Conservation (phyloP, 129 eudicot species). For the Kitagawia praeruptora region DNA sequence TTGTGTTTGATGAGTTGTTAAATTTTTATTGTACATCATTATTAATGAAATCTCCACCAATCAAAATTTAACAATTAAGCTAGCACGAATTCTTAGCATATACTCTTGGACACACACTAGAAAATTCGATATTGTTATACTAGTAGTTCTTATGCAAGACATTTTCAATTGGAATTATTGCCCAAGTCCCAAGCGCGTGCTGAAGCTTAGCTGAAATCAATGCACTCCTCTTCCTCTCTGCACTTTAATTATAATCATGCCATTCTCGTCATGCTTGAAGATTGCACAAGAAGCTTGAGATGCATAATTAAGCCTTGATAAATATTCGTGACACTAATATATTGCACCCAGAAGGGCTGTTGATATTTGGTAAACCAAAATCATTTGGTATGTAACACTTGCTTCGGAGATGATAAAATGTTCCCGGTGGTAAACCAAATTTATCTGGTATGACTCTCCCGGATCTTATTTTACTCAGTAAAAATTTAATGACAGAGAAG, state of each 20-base stretch:
- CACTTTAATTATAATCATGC: slow-evolving; percentile 5
- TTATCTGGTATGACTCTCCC: too few relatives aligned
- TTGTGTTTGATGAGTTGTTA: too few relatives aligned
- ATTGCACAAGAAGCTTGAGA: slow-evolving; percentile 6
- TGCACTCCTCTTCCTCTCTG: background rate
- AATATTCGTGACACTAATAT: background rate
- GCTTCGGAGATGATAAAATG: background rate
- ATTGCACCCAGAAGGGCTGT: background rate
- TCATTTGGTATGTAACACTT: too few relatives aligned
- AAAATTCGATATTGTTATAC: too few relatives aligned
- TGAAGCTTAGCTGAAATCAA: slow-evolving; percentile 9
- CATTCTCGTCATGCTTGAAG: background rate
- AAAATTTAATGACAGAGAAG: too few relatives aligned
- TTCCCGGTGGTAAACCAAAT: too few relatives aligned
- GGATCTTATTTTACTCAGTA: too few relatives aligned
- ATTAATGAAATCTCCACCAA: too few relatives aligned
- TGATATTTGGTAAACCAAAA: background rate
- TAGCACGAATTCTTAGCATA: too few relatives aligned
- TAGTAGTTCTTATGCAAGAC: background rate
- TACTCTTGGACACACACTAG: too few relatives aligned
- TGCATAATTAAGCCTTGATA: background rate
- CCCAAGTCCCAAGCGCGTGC: background rate
- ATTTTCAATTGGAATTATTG: background rate
- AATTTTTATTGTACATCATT: too few relatives aligned
- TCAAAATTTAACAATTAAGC: too few relatives aligned